Evolutionary conservation across 2,329 filamentous ascomycete genomes (phyloP).

Genomic region (Allantophomopsis cytisporea): DNA sequence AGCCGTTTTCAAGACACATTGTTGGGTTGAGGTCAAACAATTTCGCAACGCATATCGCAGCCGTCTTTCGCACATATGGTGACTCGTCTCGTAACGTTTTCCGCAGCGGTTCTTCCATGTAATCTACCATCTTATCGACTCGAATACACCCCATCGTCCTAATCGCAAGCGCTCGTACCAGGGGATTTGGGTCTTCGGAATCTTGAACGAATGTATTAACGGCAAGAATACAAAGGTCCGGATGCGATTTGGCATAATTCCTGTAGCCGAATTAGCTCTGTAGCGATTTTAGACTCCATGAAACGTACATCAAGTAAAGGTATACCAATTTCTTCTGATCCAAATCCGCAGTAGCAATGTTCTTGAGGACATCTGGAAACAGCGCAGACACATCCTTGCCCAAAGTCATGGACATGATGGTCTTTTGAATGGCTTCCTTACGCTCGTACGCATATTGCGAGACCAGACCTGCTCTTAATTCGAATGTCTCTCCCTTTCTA

Average conservation of each 20-base stretch:
- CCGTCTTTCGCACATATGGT: conserved; percentile 95
- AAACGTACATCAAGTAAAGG: conserved; percentile 78
- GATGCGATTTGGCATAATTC: conserved; percentile 99
- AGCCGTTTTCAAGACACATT: conserved; percentile 94
- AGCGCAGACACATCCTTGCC: conserved; percentile 96
- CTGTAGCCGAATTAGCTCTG: conserved; percentile 27
- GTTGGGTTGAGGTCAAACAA: conserved; percentile 87
- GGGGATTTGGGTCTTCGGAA: conserved; percentile 93
- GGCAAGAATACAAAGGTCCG: conserved; percentile 93
- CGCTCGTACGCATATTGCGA: conserved; percentile 99
- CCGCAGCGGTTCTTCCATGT: conserved; percentile 95
- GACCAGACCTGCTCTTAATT: conserved; percentile 86
- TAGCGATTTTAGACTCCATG: not conserved
- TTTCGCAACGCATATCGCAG: conserved; percentile 94
- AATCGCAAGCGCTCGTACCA: conserved; percentile 89
- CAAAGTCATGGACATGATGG: conserved; percentile 99
- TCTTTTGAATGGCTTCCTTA: conserved; percentile 98
- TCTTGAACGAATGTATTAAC: conserved; percentile 99
- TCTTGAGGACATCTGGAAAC: conserved; percentile 96
- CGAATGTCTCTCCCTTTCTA: conserved; percentile 95
- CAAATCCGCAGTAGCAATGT: conserved; percentile 86
- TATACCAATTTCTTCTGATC: conserved; percentile 99
- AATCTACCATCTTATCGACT: conserved; percentile 99
- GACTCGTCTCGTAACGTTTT: conserved; percentile 97
- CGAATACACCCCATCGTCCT: conserved; percentile 97